Evolutionary conservation across 2,329 filamentous ascomycete species (phyloP).

Genomic region (Diaporthe australafricana): DNA sequence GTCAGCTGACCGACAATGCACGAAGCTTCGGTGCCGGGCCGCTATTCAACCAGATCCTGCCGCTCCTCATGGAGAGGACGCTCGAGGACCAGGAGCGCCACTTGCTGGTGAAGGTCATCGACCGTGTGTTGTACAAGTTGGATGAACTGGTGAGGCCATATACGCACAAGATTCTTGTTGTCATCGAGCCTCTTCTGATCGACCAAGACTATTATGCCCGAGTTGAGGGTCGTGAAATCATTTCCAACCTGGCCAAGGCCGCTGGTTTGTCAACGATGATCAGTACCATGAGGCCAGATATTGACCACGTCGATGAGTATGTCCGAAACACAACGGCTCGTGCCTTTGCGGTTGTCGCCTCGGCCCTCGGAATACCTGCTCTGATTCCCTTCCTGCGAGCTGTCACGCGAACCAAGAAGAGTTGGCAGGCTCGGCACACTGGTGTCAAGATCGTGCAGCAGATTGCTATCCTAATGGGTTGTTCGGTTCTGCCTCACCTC

Average conservation of each 20-base stretch:
- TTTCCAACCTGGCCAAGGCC: slow-evolving; percentile 96
- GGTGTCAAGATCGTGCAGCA: slow-evolving; percentile 99
- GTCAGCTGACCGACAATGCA: slow-evolving; percentile 97
- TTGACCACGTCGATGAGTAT: slow-evolving; percentile 98
- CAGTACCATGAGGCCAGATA: slow-evolving; percentile 98
- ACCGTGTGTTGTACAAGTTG: slow-evolving; percentile 97
- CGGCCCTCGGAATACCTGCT: slow-evolving; percentile 93
- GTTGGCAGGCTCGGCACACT: slow-evolving; percentile 97
- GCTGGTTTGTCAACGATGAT: slow-evolving; percentile 99
- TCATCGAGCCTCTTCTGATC: slow-evolving; percentile 98
- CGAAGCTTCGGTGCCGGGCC: slow-evolving; percentile 94
- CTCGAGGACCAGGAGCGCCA: slow-evolving; percentile 98
- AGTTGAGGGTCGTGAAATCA: slow-evolving; percentile 98
- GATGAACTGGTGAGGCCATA: slow-evolving; percentile 96
- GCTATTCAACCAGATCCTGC: slow-evolving; percentile 97
- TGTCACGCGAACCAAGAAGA: slow-evolving; percentile 98
- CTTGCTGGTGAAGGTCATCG: slow-evolving; percentile 98
- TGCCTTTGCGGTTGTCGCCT: slow-evolving; percentile 97
- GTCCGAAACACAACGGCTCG: slow-evolving; percentile 97
- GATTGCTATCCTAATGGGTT: slow-evolving; percentile 98
- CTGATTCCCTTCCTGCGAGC: slow-evolving; percentile 94
- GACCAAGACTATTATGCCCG: slow-evolving; percentile 99
- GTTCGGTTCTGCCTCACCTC: slow-evolving; percentile 92
- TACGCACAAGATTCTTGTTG: slow-evolving; percentile 97
- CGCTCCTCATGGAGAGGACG: slow-evolving; percentile 97